Conservation (phyloP, 2,329 filamentous ascomycete species). For the Scorias spongiosa region DNA sequence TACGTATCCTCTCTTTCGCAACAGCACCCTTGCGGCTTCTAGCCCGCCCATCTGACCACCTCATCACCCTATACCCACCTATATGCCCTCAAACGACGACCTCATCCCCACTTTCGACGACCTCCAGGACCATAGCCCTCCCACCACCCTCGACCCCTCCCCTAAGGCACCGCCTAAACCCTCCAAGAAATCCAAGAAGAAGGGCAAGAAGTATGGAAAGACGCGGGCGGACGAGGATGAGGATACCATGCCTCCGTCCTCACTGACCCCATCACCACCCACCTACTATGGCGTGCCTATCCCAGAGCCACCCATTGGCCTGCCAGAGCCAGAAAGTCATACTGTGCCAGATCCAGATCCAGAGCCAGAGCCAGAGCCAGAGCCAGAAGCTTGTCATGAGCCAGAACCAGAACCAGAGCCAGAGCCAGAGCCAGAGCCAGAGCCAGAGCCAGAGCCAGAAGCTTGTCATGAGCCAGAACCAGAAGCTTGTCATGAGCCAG, state of each 20-base stretch:
- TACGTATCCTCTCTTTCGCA: too few species aligned
- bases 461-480: slow-evolving; percentile 6
- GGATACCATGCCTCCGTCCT: slow-evolving; percentile 12
- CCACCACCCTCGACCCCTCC: slow-evolving; percentile 6
- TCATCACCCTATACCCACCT: neutral
- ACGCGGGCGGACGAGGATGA: slow-evolving; percentile 11
- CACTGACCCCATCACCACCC: slow-evolving; percentile 14
- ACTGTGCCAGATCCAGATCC: slow-evolving; percentile 1
- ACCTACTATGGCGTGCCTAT: slow-evolving; percentile 1
- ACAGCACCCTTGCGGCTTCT: too few species aligned
- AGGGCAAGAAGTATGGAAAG: slow-evolving; percentile 10
- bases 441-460: slow-evolving; percentile 3
- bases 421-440: slow-evolving; percentile 5
- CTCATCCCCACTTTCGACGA: slow-evolving; percentile 1
- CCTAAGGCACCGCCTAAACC: slow-evolving; percentile 3
- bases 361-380: slow-evolving; percentile 1
- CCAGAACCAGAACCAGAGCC: slow-evolving; percentile 4
- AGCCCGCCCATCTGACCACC: too few species aligned
- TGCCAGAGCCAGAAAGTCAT: too few species aligned
- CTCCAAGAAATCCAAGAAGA: slow-evolving; percentile 13
- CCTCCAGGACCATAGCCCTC: slow-evolving; percentile 13
- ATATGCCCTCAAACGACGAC: neutral
- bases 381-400: slow-evolving; percentile 1
- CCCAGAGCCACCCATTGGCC: slow-evolving; percentile 1
- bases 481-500: slow-evolving; percentile 5